These are phyloP conservation scores for Luffa aegyptiaca DNA, from an alignment of 306 rosid genomes.

Conservation along the genomic window DNA sequence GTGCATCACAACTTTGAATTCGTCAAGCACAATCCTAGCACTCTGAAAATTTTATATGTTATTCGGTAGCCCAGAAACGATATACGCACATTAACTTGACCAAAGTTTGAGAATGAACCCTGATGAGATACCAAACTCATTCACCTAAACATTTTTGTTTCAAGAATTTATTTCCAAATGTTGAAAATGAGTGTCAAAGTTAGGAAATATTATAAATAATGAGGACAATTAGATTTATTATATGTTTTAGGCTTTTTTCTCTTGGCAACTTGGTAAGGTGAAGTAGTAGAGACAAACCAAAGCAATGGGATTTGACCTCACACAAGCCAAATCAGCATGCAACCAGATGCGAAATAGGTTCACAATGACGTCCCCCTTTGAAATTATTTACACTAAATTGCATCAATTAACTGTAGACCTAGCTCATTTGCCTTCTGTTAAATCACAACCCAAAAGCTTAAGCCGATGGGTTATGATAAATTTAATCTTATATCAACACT, in stretches of 20 bases:
- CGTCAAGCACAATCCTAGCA: constrained; percentile 71
- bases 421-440: neutral
- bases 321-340: neutral
- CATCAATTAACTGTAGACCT: neutral
- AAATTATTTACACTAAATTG: neutral
- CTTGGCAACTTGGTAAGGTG: neutral
- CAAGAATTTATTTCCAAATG: neutral
- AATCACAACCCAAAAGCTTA: too few species aligned
- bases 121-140: neutral
- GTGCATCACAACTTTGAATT: constrained; percentile 68
- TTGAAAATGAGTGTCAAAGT: neutral
- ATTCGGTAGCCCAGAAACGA: neutral
- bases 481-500: too few species aligned
- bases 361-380: neutral
- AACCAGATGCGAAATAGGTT: neutral
- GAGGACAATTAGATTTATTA: neutral
- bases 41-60: constrained; percentile 38
- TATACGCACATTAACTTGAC: neutral
- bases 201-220: neutral
- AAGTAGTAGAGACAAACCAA: neutral
- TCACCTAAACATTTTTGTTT: neutral
- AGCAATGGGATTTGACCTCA: neutral
- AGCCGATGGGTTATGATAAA: too few species aligned
- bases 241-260: neutral
- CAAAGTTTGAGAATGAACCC: neutral